Evolutionary conservation across 2,329 filamentous ascomycete species (phyloP), one percentile per base, ranked within the genome.

Genomic region (Monosporascus sp.): DNA sequence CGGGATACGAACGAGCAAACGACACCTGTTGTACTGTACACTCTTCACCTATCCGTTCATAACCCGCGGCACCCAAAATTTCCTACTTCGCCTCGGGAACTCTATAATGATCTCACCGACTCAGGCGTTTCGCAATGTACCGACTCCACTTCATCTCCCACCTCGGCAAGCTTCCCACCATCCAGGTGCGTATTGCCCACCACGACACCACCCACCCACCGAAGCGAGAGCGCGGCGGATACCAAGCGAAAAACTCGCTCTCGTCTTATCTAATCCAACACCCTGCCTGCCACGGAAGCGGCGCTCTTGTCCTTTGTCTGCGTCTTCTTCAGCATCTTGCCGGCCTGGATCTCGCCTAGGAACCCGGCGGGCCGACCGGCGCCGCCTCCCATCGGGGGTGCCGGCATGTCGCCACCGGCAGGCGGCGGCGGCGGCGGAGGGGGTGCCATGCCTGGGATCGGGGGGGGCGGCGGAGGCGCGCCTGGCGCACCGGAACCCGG

Each of bases 221-320:
- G 17, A n/a, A 41, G 17, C 38, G 19, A 41, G 19, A n/a, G 17
- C 1, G 38, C 6, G 19, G 17, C 38, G 17, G 19, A 41, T 20
- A 41, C 19, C 17, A 9, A n/a, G 19, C 38, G n/a, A 41, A 5
- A 40, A n/a, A 19, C 17, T 5, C 9, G 6, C 6, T n/a, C 17
- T 41, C 22, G 20, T 7, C 20, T 20, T 44, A 22, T 53, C 52
- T 73, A 83, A 57, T 75, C 76, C 69, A 84, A 70, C 55, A 97
- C 92, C 56, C 85, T 83, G n/a, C 93, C 93, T 22, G 90, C 88
- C 54, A 86, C 78, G 50, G 85, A 71, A 50, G 90, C 81, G 48
- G 64, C 72, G 71, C 92, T 97, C 70, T 86, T 86, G 71, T 99
- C 94, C 71, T 90, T 92, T 1, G 94, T 97, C 69, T 87, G 77